A percentile compares a stretch with the other conserved stretches of the same genome.
phyloP scores from a whole-genome alignment of 2,329 filamentous ascomycete species.

The Penicillium sp. region DNA sequence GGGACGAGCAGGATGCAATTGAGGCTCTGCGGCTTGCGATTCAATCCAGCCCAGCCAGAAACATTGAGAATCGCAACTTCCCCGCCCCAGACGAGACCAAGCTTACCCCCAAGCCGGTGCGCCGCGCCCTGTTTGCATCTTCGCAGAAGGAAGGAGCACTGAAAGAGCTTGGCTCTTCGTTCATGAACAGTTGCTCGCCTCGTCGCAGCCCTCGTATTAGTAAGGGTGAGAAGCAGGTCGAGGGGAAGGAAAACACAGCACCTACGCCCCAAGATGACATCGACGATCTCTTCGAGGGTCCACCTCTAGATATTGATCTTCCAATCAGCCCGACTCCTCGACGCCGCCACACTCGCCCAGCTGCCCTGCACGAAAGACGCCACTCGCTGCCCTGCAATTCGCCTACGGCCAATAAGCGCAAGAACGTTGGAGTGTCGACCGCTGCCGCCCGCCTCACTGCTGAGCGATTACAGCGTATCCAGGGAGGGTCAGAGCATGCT shows the following conservation, averaged over 20 bases:
- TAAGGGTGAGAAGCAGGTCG: constrained; percentile 41
- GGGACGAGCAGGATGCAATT: constrained; percentile 43
- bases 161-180: constrained; percentile 40
- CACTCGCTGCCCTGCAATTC: constrained; percentile 43
- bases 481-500: constrained; percentile 30
- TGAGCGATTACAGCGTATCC: constrained; percentile 38
- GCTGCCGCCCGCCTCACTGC: constrained; percentile 37
- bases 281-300: constrained; percentile 68
- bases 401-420: constrained; percentile 32
- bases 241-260: constrained; percentile 62
- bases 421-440: constrained; percentile 22
- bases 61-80: constrained; percentile 48
- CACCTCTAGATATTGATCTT: constrained; percentile 55
- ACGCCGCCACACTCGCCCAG: constrained; percentile 57
- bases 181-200: constrained; percentile 50
- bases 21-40: constrained; percentile 57
- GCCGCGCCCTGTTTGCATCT: constrained; percentile 48
- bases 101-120: constrained; percentile 58
- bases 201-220: constrained; percentile 45
- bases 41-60: constrained; percentile 62
- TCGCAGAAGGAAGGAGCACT: constrained; percentile 39
- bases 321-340: constrained; percentile 54
- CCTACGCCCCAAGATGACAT: constrained; percentile 55
- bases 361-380: constrained; percentile 35
- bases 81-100: constrained; percentile 50